Base-by-base conservation (phyloP, 2,329 filamentous ascomycete species). In the Didymella sp. region DNA sequence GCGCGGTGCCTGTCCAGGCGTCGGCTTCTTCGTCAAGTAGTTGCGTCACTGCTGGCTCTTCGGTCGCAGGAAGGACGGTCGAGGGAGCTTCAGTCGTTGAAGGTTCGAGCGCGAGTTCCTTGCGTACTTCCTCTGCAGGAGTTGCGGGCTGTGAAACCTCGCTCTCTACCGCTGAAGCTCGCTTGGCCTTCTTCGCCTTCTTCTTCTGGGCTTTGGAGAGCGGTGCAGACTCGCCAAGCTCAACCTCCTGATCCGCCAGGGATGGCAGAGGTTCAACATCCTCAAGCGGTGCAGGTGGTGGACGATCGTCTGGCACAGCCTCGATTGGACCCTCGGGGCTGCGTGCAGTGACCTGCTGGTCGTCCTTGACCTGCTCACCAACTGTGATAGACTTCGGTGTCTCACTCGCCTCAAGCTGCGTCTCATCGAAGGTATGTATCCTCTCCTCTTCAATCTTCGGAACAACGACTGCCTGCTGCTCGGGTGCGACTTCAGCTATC, bases 111-210 rank as follows among this genome's bases (percentile, higher is more conserved):
- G 24, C 25, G 31, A 58, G 45, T 13, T 58, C 52, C 13, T 58
- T 59, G 4, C 15, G 9, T 8, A 31, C 51, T 31, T 66, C 63
- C 17, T 49, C 52, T 8, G 40, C 40, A 9, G 56, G 56, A 33
- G 58, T 61, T 24, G 48, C 54, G 28, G 61, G 56, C 33, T 58
- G 54, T 24, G 57, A 61, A 15, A 19, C 42, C 24, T 63, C 61
- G n/a, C 40, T 51, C 11, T 65, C 60, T 12, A 58, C 52, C 17
- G 54, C 33, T 33, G 66, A 68, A 21, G 54, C 54, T n/a, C 62
- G 67, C 48, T 72, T 70, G 15, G 59, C 62, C 25, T 72, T 70
- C 60, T 71, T 69, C 3, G 61, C 56, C 51, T 72, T 73, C 63
- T 70, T 72, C 59, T 66, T 68, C 31, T 69, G 65, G 2, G 67